Conservation (phyloP, 2,329 filamentous ascomycete species). For the Penicillium sp. region DNA sequence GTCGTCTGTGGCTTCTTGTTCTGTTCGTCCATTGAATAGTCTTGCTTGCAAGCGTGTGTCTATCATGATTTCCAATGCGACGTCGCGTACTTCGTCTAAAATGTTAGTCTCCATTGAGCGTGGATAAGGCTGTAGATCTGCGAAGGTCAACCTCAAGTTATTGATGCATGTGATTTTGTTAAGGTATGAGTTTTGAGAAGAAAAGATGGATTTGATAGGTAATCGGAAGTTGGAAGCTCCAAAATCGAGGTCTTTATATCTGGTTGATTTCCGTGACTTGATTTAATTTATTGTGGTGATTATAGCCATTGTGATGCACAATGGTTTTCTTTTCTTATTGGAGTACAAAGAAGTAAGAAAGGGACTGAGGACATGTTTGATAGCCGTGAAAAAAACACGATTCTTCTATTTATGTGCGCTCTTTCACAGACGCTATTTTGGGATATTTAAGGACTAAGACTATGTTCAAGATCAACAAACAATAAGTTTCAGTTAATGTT, state of each 20-base stretch:
- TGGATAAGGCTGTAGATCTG: not conserved
- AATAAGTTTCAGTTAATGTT: not conserved
- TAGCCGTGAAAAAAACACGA: too few relatives aligned
- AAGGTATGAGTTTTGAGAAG: not conserved
- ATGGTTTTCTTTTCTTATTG: not conserved
- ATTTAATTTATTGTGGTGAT: not conserved
- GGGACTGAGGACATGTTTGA: not conserved
- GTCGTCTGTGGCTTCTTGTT: not conserved
- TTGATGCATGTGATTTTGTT: not conserved
- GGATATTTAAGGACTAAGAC: not conserved
- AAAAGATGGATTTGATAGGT: not conserved
- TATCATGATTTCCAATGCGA: not conserved
- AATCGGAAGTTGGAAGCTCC: not conserved
- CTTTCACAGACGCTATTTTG: not conserved
- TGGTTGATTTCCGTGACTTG: not conserved
- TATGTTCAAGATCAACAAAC: not conserved
- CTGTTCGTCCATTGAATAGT: not conserved
- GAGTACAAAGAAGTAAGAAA: not conserved
- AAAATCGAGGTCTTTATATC: not conserved
- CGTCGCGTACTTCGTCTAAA: not conserved
- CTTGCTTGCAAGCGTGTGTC: not conserved
- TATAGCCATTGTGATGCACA: not conserved
- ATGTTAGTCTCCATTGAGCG: too few relatives aligned
- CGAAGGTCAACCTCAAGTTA: not conserved
- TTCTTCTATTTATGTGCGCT: not conserved